Percentiles rank a stretch among this genome's conserved stretches.
These are phyloP conservation scores for Micromonas pusilla DNA, from an alignment of 139 green algal species.

Conservation along the genomic window DNA sequence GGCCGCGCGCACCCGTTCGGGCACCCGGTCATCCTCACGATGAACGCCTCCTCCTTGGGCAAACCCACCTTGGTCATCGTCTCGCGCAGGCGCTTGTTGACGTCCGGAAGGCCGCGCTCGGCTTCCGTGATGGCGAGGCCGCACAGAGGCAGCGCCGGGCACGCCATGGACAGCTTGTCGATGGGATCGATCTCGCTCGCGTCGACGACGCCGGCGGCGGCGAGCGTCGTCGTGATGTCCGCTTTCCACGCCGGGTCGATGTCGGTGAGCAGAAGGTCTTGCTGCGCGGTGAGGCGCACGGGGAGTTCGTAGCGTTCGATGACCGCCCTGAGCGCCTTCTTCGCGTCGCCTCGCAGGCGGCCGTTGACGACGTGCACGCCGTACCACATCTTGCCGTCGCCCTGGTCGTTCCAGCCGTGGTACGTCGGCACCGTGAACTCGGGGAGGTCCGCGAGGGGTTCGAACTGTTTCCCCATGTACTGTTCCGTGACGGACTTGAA, in stretches of 20 bases:
- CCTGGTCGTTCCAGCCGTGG: constrained; percentile 93
- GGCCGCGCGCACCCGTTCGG: constrained; percentile 96
- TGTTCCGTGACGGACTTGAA: constrained; percentile 90
- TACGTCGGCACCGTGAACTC: constrained; percentile 91
- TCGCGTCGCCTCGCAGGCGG: constrained; percentile 47
- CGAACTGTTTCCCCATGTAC: constrained; percentile 96
- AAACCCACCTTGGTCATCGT: constrained; percentile 62
- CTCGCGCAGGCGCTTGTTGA: constrained; percentile 40
- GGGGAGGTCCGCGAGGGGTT: constrained; percentile 80
- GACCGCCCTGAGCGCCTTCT: constrained; percentile 47
- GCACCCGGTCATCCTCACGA: constrained; percentile 97
- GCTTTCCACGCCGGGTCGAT: constrained; percentile 59
- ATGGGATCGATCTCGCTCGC: constrained; percentile 64
- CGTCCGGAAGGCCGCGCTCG: constrained; percentile 81
- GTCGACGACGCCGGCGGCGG: constrained; percentile 45
- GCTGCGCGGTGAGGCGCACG: constrained; percentile 44
- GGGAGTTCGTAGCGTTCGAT: constrained; percentile 50
- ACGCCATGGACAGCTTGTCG: constrained; percentile 84
- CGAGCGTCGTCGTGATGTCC: constrained; percentile 29
- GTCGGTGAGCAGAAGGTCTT: constrained; percentile 93
- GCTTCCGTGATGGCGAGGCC: constrained; percentile 94
- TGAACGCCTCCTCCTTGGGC: constrained; percentile 51
- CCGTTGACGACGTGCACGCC: constrained; percentile 90
- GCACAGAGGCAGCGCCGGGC: constrained; percentile 94
- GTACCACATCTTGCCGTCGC: constrained; percentile 67